phyloP scores from a whole-genome alignment of 768 basidiomycete species.

The Suillus bovinus region DNA sequence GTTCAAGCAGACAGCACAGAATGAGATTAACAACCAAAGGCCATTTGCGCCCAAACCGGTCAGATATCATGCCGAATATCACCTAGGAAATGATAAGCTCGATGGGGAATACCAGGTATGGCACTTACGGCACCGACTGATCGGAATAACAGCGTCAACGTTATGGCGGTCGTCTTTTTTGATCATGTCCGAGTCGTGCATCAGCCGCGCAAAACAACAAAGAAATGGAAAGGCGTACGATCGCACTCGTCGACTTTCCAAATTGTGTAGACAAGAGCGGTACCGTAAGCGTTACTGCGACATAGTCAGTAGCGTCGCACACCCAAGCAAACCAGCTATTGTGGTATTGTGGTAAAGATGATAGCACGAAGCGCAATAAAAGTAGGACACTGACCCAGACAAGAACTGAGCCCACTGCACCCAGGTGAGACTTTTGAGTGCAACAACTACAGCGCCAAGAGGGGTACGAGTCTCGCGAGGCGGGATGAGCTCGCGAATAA shows the following conservation, averaged over 20 bases:
- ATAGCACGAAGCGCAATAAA: background rate
- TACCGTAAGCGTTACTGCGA: slow-evolving; percentile 70
- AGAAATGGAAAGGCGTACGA: slow-evolving; percentile 36
- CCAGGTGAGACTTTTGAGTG: slow-evolving; percentile 46
- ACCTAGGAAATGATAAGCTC: slow-evolving; percentile 32
- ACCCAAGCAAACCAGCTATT: slow-evolving; percentile 83
- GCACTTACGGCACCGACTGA: slow-evolving; percentile 65
- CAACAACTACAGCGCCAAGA: slow-evolving; percentile 44
- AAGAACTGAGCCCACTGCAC: slow-evolving; percentile 61
- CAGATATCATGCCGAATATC: slow-evolving; percentile 80
- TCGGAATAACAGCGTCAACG: slow-evolving; percentile 88
- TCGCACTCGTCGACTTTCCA: slow-evolving; percentile 37
- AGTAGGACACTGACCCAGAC: slow-evolving; percentile 44
- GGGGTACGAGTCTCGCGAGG: slow-evolving; percentile 41
- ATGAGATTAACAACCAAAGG: slow-evolving; percentile 79
- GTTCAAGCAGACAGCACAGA: slow-evolving; percentile 68
- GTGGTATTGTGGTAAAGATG: background rate
- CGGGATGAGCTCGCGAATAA: slow-evolving; percentile 51
- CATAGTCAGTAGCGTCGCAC: slow-evolving; percentile 85
- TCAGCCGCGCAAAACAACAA: slow-evolving; percentile 1
- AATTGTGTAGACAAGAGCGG: slow-evolving; percentile 51
- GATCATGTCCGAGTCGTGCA: background rate
- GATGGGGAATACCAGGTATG: background rate
- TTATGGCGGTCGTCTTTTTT: slow-evolving; percentile 75
- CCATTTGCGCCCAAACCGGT: slow-evolving; percentile 94